Base-by-base conservation (phyloP, 1,284 basidiomycete species). In the Agaricales sp. region DNA sequence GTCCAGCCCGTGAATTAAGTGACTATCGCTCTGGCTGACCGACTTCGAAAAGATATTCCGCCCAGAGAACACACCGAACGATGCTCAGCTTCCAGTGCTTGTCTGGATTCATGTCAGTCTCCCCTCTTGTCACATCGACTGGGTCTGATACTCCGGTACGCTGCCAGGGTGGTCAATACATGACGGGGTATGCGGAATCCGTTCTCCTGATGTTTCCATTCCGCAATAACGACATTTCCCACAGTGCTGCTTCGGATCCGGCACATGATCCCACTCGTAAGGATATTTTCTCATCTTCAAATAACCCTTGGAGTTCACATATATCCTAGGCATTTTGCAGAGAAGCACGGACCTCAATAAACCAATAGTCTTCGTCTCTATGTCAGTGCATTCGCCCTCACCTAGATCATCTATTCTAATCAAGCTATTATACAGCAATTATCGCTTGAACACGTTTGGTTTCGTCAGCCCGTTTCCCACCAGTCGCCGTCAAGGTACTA, bases 371-470 rank as follows among this genome's bases (percentile, higher is more conserved):
- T 75, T 78, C 52, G 75, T 78, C 18, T 76, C 76, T 1, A 66
- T 71, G 75, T 77, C 55, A 46, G 69, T 58, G 4, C n/a, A 43
- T 49, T 38, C 18, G 8, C 20, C 8, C 18, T 30, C 44, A 14
- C 26, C 46, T 48, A 11, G 49, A 22, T 35, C 2, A 19, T 46
- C 45, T 45, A 41, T 8, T 23, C 19, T 49, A 24, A 47, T 16
- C 41, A 21, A 23, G 30, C 3, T 44, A 25, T 12, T 18, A 23
- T 6, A 22, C 47, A 79, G 75, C 3, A 79, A 79, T 54, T 78
- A 78, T 52, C 74, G 75, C 0, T 48, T 78, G 43, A 78, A 79
- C 56, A 76, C 75, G 0, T 80, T 79, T 53, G 77, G 77, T 50
- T 80, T 79, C 52, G 75, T 78, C 51, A 58, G 70, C 62, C 8